phyloP scores from a whole-genome alignment of 495 filamentous ascomycete species.

The Rusavskia elegans region DNA sequence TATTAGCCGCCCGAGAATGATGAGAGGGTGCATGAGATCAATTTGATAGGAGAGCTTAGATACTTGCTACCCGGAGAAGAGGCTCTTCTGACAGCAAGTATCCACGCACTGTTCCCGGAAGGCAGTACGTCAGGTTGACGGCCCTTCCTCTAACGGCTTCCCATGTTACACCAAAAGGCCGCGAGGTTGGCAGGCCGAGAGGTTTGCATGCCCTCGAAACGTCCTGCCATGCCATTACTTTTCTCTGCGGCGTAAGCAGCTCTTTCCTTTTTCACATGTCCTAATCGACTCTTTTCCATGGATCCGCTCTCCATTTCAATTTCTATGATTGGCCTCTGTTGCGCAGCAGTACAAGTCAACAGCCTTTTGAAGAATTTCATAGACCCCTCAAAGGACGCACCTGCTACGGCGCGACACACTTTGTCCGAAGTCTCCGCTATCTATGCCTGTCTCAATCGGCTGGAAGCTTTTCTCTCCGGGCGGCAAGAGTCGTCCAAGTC shows the following conservation, averaged over 20 bases:
- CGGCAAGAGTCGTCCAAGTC: constrained; percentile 6
- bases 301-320: constrained; percentile 11
- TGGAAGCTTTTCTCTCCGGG: constrained; percentile 9
- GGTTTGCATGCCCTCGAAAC: too few species aligned
- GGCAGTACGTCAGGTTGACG: background rate
- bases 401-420: constrained; percentile 6
- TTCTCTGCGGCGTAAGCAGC: too few species aligned
- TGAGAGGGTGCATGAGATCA: background rate
- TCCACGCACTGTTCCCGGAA: too few species aligned
- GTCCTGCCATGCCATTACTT: too few species aligned
- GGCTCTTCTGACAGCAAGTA: too few species aligned
- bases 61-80: too few species aligned
- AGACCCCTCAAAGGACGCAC: constrained; percentile 5
- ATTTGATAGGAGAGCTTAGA: too few species aligned
- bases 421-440: constrained; percentile 10
- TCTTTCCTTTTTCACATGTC: too few species aligned
- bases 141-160: background rate
- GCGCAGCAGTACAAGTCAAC: constrained; percentile 9
- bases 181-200: too few species aligned
- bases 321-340: constrained; percentile 10
- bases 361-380: constrained; percentile 7
- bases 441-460: constrained; percentile 9
- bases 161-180: too few species aligned
- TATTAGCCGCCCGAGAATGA: background rate
- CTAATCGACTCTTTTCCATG: background rate